Evolutionary conservation across 1,139 yeast species (phyloP), one percentile per base, ranked within the genome.

Genomic region (Nakaseomyces sp.): DNA sequence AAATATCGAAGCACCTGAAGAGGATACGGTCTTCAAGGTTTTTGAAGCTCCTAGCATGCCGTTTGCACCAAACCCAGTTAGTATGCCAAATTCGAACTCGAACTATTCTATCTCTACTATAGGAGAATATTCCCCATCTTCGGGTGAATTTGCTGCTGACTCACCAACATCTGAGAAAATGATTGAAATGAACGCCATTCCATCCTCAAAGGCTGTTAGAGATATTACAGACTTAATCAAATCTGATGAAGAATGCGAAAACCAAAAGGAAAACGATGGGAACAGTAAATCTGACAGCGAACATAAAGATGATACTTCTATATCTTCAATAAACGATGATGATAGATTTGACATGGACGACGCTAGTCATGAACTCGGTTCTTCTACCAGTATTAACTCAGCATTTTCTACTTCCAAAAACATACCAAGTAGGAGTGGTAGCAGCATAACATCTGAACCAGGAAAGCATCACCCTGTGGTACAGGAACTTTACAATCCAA

Each of bases 401-500:
- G 47, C 52, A 2, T 33, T 47, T 22, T 51, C 60, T 4, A 36
- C 45, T 13, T 39, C 47, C 7, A 53, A 44, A 44, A 46, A 36
- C 36, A 26, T 32, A 10, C 37, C 37, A 19, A 40, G 44, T 36
- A 43, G 45, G 25, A 33, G 37, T 28, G 36, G 25, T 32, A 33
- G 29, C 9, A 39, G 37, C 18, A 33, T 37, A 4, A 19, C 32
- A 33, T 38, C 37, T 8, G 31, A 37, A 5, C 32, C 37, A 32
- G 37, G 36, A 9, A 45, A 40, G 12, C 54, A 48, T 61, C 76
- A 73, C 51, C 74, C 76, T 2, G 60, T 64, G n/a, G 67, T 73
- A 4, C 66, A 67, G 22, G 66, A 65, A 29, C 63, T 76, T 48
- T 77, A 76, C 58, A 63, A 69, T 50, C 78, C 79, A 2, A 63